Base-by-base conservation (phyloP, 202 grass and related monocot genomes). In the Digitaria exilis region DNA sequence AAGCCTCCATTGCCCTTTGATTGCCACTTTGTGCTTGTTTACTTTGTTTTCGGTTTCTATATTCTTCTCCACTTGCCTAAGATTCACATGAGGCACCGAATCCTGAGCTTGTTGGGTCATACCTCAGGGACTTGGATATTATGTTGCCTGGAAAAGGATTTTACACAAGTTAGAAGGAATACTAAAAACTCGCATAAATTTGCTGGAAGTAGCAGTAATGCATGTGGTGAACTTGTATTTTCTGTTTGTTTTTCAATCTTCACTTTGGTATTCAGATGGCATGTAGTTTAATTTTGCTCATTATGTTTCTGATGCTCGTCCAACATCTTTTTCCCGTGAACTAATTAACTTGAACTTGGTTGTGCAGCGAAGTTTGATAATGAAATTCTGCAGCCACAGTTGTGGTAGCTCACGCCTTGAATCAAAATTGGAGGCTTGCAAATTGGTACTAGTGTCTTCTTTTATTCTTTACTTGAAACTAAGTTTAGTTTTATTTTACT, bases 331-430 rank as follows among this genome's bases (percentile, higher is more conserved):
- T 89, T 26, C 17, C 21, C 61, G n/a, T 65, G 35, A 25, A 62
- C 32, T 89, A 74, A 69, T 82, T 79, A 73, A 19, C 44, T 73
- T 84, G 85, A 83, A 75, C 44, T 80, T 88, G 45, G 39, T 82
- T 75, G 50, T 59, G 29, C 93, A 98, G 96, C 73, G 83, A 83
- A 85, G 74, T 75, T 69, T 90, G 69, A 87, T 94, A 77, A 76
- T 87, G 80, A 83, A 80, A 71, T 98, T 93, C 86, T 98, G 91
- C 70, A 87, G 88, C 67, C 96, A 98, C 85, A 70, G 85, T 41
- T 84, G 65, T 24, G 85, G 85, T 65, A 80, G 41, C 52, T 87
- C 65, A 54, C 49, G 77, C 12, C 37, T 78, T 66, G 87, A n/a
- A 75, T 82, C 74, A 46, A 87, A 77, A 76, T 55, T 93, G 71